Evolutionary conservation across 352 stramenopile genomes (phyloP), one percentile per base, ranked within the genome.

Genomic region (Phytophthora ramorum): DNA sequence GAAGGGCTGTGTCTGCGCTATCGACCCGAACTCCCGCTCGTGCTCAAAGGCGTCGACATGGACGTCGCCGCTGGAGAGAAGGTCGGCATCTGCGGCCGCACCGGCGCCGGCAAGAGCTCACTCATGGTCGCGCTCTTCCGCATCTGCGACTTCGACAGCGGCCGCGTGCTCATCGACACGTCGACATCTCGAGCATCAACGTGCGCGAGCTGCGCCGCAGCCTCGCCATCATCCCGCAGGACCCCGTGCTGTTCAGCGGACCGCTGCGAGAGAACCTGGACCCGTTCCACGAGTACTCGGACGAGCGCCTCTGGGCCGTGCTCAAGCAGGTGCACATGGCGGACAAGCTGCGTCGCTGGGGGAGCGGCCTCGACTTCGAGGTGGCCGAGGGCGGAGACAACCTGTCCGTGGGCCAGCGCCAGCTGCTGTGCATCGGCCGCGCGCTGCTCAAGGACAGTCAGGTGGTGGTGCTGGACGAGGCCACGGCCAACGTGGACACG

Each of bases 391-490:
- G 84, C 32, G 96, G 96, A 6, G 89, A 70, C 34, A 70, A 70
- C 9, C 40, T 70, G 38, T 70, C 54, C 1, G 62, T 70, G 32
- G 62, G 54, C 7, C 90, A 99, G 73, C 73, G 96, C 3, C 96
- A 99, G 67, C 78, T 99, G 4, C 48, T 99, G 1, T 99, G 96
- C 22, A 98, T 99, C 78, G 90, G 28, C 53, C 86, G 50, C 60
- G 75, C 91, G 59, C 20, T 50, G 44, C 19, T 50, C 22, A 50
- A 50, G 22, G 22, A 50, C 8, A 50, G 44, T 20, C 35, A 50
- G 14, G 44, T 50, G 17, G 44, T 50, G 19, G 44, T 50, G 44
- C 44, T 50, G 44, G 44, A 50, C 20, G 22, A 50, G 44, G 44
- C 44, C 44, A 50, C 44, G 22, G 44, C 44, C 44, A 50, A 50